These are phyloP conservation scores for Coniochaeta sp. DNA, from an alignment of 2,329 filamentous ascomycete species.

Conservation along the genomic window DNA sequence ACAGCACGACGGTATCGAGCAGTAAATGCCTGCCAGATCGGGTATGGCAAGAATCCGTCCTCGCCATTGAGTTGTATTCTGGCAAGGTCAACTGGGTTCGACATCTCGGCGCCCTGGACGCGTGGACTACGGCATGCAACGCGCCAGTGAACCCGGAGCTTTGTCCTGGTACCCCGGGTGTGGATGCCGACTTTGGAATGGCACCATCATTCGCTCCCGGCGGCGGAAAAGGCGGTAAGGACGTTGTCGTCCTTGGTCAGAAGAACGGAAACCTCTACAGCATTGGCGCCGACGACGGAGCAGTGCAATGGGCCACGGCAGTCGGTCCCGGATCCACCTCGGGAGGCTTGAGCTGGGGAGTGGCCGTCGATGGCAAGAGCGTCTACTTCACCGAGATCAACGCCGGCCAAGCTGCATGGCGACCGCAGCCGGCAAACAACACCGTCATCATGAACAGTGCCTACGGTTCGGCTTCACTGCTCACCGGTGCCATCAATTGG, in stretches of 20 bases:
- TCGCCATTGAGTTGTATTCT: conserved; percentile 17
- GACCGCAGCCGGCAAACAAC: conserved; percentile 1
- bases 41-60: conserved; percentile 19
- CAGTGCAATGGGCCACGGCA: conserved; percentile 15
- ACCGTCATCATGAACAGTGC: conserved; percentile 6
- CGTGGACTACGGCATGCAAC: conserved; percentile 13
- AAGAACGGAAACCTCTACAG: conserved; percentile 22
- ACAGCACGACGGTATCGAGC: conserved; percentile 4
- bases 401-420: conserved; percentile 2
- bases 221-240: conserved; percentile 8
- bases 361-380: conserved; percentile 19
- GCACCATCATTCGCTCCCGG: conserved; percentile 19
- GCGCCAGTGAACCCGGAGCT: neutral
- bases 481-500: conserved; percentile 9
- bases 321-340: conserved; percentile 14
- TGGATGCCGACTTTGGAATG: conserved; percentile 17
- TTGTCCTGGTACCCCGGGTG: conserved; percentile 9
- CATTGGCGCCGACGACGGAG: conserved; percentile 16
- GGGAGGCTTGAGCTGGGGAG: conserved; percentile 23
- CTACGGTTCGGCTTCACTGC: conserved; percentile 8
- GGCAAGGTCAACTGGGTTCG: conserved; percentile 18
- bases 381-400: conserved; percentile 23
- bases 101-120: conserved; percentile 13
- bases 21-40: conserved; percentile 11
- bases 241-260: conserved; percentile 20